These are phyloP conservation scores for Conticribra weissflogii DNA, from an alignment of 108 stramenopile genomes.

Conservation along the genomic window DNA sequence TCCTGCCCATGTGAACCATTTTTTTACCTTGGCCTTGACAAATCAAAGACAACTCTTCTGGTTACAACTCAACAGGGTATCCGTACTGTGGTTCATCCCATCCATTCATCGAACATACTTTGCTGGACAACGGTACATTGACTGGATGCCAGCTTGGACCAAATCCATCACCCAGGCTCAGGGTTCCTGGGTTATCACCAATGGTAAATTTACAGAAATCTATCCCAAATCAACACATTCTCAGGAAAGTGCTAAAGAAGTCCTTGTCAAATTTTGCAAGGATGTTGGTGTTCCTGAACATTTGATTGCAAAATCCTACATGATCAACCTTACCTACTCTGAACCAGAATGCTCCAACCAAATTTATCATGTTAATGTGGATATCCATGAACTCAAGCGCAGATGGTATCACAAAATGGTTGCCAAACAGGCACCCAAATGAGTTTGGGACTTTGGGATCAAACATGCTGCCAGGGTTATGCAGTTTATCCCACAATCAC, in stretches of 20 bases:
- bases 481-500: slow-evolving; percentile 1
- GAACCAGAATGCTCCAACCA: slow-evolving; percentile 8
- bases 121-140: not conserved
- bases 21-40: not conserved
- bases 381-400: slow-evolving; percentile 16
- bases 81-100: not conserved
- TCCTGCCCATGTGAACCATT: not conserved
- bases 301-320: no score
- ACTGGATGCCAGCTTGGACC: not conserved
- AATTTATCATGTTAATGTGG: slow-evolving; percentile 2
- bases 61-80: not conserved
- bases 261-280: not conserved
- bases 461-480: slow-evolving; percentile 13
- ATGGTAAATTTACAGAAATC: not conserved
- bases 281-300: slow-evolving; percentile 17
- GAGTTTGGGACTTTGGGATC: slow-evolving; percentile 38
- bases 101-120: not conserved
- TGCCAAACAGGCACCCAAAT: slow-evolving; percentile 6
- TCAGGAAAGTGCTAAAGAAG: not conserved
- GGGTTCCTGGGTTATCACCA: not conserved
- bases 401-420: slow-evolving; percentile 6
- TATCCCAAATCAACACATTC: not conserved
- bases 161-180: not conserved
- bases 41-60: not conserved
- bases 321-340: no score